Evolutionary conservation across 371 early-diverging fungal species (phyloP), one percentile per base, ranked within the genome.

Genomic region (Lichtheimia corymbifera): DNA sequence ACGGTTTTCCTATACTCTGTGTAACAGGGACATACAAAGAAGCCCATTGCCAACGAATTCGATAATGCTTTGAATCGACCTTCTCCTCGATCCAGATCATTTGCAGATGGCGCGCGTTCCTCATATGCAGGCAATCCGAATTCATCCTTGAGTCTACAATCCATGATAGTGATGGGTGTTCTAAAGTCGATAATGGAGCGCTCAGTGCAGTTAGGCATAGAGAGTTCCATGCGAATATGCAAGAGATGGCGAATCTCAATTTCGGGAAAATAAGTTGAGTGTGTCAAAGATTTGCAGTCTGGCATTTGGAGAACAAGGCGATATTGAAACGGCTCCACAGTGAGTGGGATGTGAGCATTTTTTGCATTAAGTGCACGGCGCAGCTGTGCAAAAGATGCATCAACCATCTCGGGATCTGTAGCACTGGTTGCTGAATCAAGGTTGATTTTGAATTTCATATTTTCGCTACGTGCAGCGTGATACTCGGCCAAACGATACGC

Each of bases 11-110:
- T 77, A 53, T 68, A 77, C 11, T 77, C 75, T 3, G 71, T 56
- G 55, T 77, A 77, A 41, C 78, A 77, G 2, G 78, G 78, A 30
- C 78, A 77, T 7, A 70, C 53, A 50, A 77, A 77, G 49, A 77
- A 77, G 0, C 71, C 73, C 11, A 66, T 28, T 9, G 55, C 41
- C 18, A 68, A 66, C 14, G 68, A 57, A n/a, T 68, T 68, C 11
- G 35, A 35, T 35, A 35, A 11, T 9, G 35, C 35, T 11, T 35
- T 35, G 11, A 35, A 9, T 71, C 62, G 20, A 61, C 61, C 17
- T 70, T 62, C 20, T 75, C 61, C 28, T 35, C 35, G 35, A 20
- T 65, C 67, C 15, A 61, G 62, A 25, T 67, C 67, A n/a, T 54
- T 42, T 6, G 66, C 35, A 5, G 65, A 41, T 2, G 63, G 30